Evolutionary conservation across 2,329 filamentous ascomycete species (phyloP), one percentile per base, ranked within the genome.

Genomic region (Chalaropsis thielavioides): DNA sequence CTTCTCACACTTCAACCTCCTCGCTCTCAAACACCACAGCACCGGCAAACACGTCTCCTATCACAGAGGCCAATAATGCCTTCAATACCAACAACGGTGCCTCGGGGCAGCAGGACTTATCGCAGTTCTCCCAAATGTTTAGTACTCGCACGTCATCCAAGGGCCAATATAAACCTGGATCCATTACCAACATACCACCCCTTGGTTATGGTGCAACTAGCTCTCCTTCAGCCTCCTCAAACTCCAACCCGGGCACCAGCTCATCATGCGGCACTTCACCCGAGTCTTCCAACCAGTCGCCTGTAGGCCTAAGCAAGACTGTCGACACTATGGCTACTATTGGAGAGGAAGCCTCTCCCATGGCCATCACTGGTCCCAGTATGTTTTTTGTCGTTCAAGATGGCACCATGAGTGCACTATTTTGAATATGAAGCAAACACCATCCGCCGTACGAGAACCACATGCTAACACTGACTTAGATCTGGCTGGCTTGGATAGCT

Each of bases 191-290:
- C 22, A 43, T 35, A 4, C 41, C 41, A 22, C 31, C 51, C 17
- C 11, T 35, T 27, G 77, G 76, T 19, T 75, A 74, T 67, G 77
- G 76, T 58, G 82, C 84, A 13, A 82, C 83, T 3, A 85, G 83
- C 69, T 89, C 86, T 5, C 84, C 84, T 0, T 85, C 83, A 13
- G 79, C 81, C 7, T 86, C 83, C 0, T 84, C 82, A 1, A 81
- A 84, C 67, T 85, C 82, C 54, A 81, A 82, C 65, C 76, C 74
- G 22, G 83, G 82, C 0, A 75, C 83, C 0, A 85, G 78, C 69
- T 87, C 84, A 6, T 87, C 84, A 27, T 90, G 87, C 71, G 87
- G 86, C 31, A 92, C 88, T 0, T 92, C 89, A 1, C 89, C 89
- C 0, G 88, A 92, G 73, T 86, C 89, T 0, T 84, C 80, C 60